Evolutionary conservation across 2,329 filamentous ascomycete species (phyloP).

Genomic region (Talaromyces islandicus): DNA sequence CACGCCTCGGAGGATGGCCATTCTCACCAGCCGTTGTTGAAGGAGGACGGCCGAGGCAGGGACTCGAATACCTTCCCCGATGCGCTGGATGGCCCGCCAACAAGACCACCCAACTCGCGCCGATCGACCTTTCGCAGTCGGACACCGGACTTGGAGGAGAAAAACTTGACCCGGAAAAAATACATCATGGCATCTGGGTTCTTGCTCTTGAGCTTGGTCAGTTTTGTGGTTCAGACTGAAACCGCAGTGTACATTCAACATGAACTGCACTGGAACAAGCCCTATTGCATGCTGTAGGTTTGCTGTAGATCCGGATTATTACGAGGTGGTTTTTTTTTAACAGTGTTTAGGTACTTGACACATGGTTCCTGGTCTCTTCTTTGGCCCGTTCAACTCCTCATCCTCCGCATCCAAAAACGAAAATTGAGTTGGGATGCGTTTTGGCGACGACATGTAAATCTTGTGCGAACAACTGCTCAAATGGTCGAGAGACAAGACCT

Average conservation of each 20-base stretch:
- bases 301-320: neutral
- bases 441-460: constrained; percentile 66
- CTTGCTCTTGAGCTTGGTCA: constrained; percentile 72
- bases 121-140: constrained; percentile 69
- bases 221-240: constrained; percentile 92
- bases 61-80: constrained; percentile 24
- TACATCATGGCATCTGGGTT: constrained; percentile 86
- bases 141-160: constrained; percentile 61
- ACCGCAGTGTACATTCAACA: constrained; percentile 93
- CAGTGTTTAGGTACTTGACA: constrained; percentile 62
- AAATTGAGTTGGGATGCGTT: constrained; percentile 76
- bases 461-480: constrained; percentile 62
- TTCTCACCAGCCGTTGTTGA: constrained; percentile 50
- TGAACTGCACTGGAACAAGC: constrained; percentile 89
- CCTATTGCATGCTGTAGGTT: constrained; percentile 93
- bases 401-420: constrained; percentile 74
- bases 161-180: constrained; percentile 65
- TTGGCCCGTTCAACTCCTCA: constrained; percentile 76
- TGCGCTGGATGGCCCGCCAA: constrained; percentile 29
- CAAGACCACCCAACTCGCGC: constrained; percentile 41
- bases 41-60: constrained; percentile 37
- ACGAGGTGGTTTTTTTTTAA: neutral
- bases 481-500: constrained; percentile 82
- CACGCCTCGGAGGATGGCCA: constrained; percentile 44
- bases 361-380: constrained; percentile 89